Base-by-base conservation (phyloP, 1,284 basidiomycete genomes). In the Cryptococcus depauperatus region DNA sequence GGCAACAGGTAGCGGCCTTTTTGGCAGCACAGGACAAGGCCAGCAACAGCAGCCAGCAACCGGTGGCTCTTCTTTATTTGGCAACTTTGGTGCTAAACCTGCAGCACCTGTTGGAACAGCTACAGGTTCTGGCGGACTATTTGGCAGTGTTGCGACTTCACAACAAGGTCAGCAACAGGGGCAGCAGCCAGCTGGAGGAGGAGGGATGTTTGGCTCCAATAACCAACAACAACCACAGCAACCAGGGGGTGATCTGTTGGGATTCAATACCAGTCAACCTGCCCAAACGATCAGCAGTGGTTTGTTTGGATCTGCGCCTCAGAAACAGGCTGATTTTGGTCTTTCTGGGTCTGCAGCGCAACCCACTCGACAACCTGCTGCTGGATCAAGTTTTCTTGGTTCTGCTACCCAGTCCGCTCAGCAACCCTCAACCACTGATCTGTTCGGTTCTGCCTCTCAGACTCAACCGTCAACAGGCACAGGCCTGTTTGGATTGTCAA, bases 121-220 rank as follows among this genome's bases (percentile, higher is more conserved):
- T 10, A 23, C 42, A 4, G 21, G 41, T 14, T 37, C 44, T 23
- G 48, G 46, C 35, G 41, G 50, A 4, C n/a, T 55, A 29, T 53
- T 53, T 29, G 54, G 54, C 22, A n/a, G 22, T 29, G 37, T 29
- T 10, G 40, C 40, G 18, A 37, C 39, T 40, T 27, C 59, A 49
- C 44, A 33, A 51, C 18, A 48, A 51, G 43, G 52, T 56, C 25
- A 62, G 64, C 10, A 40, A 47, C 22, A 69, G 65, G 49, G 55
- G 57, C 9, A 51, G 52, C n/a, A 52, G 54, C 13, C 55, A 60
- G 29, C 54, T 68, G n/a, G 39, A 35, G 41, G 35, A 23, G 30
- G 35, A 30, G 43, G 55, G 18, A 30, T 51, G 27, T 51, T 51
- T 41, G 52, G 52, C 10, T 44, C 43, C 7, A 44, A 35, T 26